Percentiles rank a stretch among this genome's conserved stretches.
phyloP scores from a whole-genome alignment of 2,329 filamentous ascomycete genomes.

The Madurella mycetomatis region DNA sequence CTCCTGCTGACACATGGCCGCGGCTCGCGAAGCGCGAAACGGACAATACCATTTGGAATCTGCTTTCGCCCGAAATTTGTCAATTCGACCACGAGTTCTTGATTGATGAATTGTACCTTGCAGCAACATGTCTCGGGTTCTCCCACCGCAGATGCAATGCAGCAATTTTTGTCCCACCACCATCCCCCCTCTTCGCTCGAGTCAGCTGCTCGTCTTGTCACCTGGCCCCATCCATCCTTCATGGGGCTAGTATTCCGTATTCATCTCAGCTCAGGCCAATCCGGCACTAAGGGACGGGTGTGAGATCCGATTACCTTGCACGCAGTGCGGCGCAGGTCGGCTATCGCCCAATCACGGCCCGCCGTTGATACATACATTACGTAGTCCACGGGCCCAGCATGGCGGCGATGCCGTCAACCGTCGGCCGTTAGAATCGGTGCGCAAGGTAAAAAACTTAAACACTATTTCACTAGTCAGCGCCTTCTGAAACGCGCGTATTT shows the following conservation, averaged over 20 bases:
- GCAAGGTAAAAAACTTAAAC: too few species aligned
- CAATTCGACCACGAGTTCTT: too few species aligned
- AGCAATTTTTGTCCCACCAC: too few species aligned
- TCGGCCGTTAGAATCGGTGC: too few species aligned
- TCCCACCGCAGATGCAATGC: too few species aligned
- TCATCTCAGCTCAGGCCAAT: constrained; percentile 2
- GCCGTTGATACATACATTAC: neutral
- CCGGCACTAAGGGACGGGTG: neutral
- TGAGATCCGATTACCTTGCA: neutral
- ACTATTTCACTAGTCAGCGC: too few species aligned
- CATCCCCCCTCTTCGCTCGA: neutral
- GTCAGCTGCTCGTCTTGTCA: neutral
- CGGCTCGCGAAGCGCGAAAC: neutral
- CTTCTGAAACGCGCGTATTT: too few species aligned
- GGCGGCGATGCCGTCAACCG: neutral
- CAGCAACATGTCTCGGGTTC: too few species aligned
- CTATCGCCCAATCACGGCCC: constrained; percentile 4
- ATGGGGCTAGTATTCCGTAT: neutral
- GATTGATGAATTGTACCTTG: too few species aligned
- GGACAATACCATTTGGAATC: neutral
- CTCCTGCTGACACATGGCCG: too few species aligned
- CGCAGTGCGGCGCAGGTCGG: neutral
- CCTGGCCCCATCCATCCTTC: too few species aligned
- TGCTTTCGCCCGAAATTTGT: neutral
- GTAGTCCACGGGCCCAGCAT: neutral